Conservation (phyloP, 257 asterid genomes). For the Ocimum tenuiflorum region DNA sequence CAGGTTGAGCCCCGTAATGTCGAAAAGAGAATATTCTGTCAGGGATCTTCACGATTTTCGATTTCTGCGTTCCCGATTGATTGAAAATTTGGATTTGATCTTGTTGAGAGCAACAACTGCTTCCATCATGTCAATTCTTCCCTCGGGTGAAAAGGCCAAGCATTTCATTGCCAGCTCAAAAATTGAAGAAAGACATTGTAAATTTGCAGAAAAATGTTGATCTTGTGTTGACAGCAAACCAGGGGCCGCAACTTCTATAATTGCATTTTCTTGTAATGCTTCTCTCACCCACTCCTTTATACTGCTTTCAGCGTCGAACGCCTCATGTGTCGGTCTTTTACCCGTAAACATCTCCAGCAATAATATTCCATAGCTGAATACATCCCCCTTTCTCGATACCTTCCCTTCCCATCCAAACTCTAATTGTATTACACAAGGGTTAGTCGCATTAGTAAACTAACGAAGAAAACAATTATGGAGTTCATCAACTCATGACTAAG, state of each 20-base stretch:
- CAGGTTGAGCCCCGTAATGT: too few species aligned
- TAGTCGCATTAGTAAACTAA: too few species aligned
- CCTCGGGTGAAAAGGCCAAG: not conserved
- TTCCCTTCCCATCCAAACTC: not conserved
- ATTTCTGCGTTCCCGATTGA: too few species aligned
- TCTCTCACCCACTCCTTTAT: not conserved
- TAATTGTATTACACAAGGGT: not conserved
- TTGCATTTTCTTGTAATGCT: not conserved
- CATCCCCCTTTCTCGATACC: not conserved
- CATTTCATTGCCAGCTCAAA: conserved; percentile 3
- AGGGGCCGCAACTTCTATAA: not conserved
- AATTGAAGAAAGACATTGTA: not conserved
- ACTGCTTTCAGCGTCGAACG: not conserved
- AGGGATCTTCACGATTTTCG: too few species aligned
- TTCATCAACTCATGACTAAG: too few species aligned
- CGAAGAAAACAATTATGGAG: too few species aligned
- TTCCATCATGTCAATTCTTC: not conserved
- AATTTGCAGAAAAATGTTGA: not conserved
- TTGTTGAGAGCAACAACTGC: not conserved
- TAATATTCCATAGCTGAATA: not conserved
- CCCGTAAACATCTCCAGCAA: not conserved
- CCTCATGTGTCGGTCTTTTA: not conserved
- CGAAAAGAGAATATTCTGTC: too few species aligned
- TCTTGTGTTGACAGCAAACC: not conserved
- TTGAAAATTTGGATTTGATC: not conserved